Evolutionary conservation across 805 yeast genomes (phyloP).

Genomic region (Ogataea angusta): DNA sequence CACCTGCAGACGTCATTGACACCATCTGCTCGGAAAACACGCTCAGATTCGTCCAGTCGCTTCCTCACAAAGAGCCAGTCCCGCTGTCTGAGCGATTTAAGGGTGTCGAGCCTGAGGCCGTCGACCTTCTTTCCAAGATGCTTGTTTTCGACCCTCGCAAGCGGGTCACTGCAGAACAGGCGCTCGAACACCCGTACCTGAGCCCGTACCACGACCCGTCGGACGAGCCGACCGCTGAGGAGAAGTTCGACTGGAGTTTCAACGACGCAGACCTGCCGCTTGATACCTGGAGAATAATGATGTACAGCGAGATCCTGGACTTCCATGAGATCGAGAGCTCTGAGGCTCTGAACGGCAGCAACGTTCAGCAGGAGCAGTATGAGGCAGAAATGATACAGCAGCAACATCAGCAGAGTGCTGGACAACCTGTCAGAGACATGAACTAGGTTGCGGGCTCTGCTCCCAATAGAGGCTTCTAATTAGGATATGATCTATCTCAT

Average conservation of each 20-base stretch:
- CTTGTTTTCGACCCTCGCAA: slow-evolving; percentile 92
- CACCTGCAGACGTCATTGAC: slow-evolving; percentile 93
- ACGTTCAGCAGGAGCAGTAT: slow-evolving; percentile 19
- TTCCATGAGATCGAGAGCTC: slow-evolving; percentile 81
- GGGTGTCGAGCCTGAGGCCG: slow-evolving; percentile 77
- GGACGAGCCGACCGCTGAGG: slow-evolving; percentile 93
- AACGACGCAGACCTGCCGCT: slow-evolving; percentile 97
- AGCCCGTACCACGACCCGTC: slow-evolving; percentile 96
- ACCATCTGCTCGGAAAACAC: slow-evolving; percentile 96
- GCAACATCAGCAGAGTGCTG: slow-evolving; percentile 20
- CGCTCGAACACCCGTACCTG: slow-evolving; percentile 84
- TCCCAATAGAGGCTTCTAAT: slow-evolving; percentile 1
- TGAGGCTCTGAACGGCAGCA: slow-evolving; percentile 18
- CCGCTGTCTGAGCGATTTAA: slow-evolving; percentile 81
- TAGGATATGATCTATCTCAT: slow-evolving; percentile 3
- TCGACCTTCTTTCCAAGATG: slow-evolving; percentile 85
- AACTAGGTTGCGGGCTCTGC: slow-evolving; percentile 1
- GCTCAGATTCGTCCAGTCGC: slow-evolving; percentile 84
- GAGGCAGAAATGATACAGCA: slow-evolving; percentile 27
- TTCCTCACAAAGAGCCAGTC: slow-evolving; percentile 90
- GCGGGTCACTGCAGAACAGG: slow-evolving; percentile 89
- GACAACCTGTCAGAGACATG: slow-evolving; percentile 5
- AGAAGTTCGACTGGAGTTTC: slow-evolving; percentile 95
- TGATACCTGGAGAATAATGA: slow-evolving; percentile 98
- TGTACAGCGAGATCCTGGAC: slow-evolving; percentile 95